These are phyloP conservation scores for Pseudogymnoascus pannorum DNA, from an alignment of 2,329 filamentous ascomycete genomes.

Conservation along the genomic window DNA sequence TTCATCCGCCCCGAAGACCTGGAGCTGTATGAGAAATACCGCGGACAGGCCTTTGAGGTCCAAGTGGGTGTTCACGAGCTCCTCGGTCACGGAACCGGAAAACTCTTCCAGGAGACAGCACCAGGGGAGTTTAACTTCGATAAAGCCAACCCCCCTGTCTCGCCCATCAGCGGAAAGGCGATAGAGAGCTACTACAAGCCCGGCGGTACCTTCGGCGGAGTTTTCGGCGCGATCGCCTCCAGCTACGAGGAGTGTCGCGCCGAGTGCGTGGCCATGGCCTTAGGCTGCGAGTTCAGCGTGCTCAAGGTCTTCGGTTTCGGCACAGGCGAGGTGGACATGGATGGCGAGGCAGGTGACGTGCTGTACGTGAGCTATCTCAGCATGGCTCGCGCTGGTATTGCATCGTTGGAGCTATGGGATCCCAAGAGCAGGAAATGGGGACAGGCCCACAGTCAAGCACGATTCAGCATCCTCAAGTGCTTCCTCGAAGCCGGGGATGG, in stretches of 20 bases:
- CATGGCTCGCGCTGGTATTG: constrained; percentile 90
- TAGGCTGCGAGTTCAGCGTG: constrained; percentile 82
- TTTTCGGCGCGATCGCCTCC: constrained; percentile 80
- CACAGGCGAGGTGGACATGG: constrained; percentile 64
- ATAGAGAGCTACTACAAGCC: constrained; percentile 87
- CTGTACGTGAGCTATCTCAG: constrained; percentile 82
- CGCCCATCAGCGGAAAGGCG: constrained; percentile 69
- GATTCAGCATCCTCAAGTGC: constrained; percentile 78
- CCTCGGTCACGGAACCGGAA: constrained; percentile 82
- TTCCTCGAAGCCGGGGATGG: constrained; percentile 80
- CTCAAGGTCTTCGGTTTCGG: constrained; percentile 90
- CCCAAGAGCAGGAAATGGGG: constrained; percentile 88
- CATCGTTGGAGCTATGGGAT: constrained; percentile 90
- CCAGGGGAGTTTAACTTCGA: constrained; percentile 86
- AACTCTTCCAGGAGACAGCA: constrained; percentile 82
- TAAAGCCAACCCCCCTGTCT: constrained; percentile 69
- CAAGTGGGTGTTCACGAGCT: constrained; percentile 94
- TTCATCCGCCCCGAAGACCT: constrained; percentile 79
- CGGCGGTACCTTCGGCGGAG: constrained; percentile 88
- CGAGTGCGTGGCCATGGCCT: constrained; percentile 86
- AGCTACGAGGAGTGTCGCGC: constrained; percentile 93
- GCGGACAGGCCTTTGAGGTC: constrained; percentile 85
- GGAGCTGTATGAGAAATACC: constrained; percentile 70
- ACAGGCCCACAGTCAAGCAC: constrained; percentile 84
- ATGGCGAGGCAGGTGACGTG: constrained; percentile 73